Conservation (phyloP, 2,329 filamentous ascomycete species). For the Hortaea werneckii region DNA sequence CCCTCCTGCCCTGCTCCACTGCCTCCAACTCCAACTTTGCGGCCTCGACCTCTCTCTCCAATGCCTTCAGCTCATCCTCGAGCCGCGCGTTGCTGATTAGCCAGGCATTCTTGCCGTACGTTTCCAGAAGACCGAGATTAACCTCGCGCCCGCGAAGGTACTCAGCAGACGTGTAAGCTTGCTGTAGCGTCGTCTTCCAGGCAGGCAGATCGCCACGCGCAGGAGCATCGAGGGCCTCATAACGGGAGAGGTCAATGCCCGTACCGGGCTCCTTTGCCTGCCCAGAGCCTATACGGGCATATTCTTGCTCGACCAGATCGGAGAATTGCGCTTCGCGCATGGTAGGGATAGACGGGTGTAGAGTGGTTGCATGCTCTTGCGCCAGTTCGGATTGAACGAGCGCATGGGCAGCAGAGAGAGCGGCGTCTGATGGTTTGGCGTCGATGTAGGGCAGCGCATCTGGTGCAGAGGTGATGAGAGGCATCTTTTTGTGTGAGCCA, state of each 20-base stretch:
- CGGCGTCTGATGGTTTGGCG: conserved; percentile 51
- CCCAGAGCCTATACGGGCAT: conserved; percentile 54
- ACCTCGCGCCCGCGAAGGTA: conserved; percentile 48
- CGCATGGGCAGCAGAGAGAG: conserved; percentile 56
- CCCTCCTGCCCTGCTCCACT: conserved; percentile 59
- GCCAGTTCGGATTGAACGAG: conserved; percentile 60
- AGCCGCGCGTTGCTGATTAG: conserved; percentile 71
- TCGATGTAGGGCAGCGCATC: conserved; percentile 86
- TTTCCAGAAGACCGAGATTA: conserved; percentile 65
- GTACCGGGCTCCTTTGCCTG: conserved; percentile 41
- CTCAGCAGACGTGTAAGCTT: conserved; percentile 48
- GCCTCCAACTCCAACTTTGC: conserved; percentile 60
- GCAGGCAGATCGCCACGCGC: conserved; percentile 33
- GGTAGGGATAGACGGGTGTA: conserved; percentile 51
- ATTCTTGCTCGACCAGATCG: conserved; percentile 56
- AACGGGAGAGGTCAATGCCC: conserved; percentile 67
- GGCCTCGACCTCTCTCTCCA: conserved; percentile 67
- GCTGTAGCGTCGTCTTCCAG: conserved; percentile 43
- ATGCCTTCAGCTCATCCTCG: conserved; percentile 56
- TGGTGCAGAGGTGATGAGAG: conserved; percentile 58
- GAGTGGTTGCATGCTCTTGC: conserved; percentile 35
- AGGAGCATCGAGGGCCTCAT: conserved; percentile 63
- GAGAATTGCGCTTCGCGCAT: conserved; percentile 49
- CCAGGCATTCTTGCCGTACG: conserved; percentile 84
- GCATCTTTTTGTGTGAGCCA: conserved; percentile 38